A percentile compares a stretch with the other conserved stretches of the same genome.
phyloP scores from a whole-genome alignment of 2,329 filamentous ascomycete species.

The Emmonsiellopsis sp. region DNA sequence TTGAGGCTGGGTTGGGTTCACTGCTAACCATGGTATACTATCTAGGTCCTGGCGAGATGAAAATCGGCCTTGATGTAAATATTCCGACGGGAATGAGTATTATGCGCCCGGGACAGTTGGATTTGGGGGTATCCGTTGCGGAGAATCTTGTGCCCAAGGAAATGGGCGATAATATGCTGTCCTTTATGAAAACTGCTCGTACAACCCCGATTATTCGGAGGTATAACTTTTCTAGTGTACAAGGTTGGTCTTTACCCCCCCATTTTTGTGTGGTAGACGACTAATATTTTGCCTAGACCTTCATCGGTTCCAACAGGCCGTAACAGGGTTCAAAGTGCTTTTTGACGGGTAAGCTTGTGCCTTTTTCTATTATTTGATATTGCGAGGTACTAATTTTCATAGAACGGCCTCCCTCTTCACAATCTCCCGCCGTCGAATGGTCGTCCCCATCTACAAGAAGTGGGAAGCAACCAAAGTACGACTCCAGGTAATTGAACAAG shows the following conservation, averaged over 20 bases:
- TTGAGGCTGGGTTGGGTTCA: neutral
- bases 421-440: conserved; percentile 76
- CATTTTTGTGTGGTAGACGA: neutral
- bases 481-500: conserved; percentile 68
- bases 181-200: conserved; percentile 51
- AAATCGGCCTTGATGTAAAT: conserved; percentile 54
- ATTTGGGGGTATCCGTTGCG: conserved; percentile 66
- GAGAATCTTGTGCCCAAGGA: conserved; percentile 57
- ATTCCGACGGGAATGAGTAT: conserved; percentile 55
- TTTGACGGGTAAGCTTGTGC: conserved; percentile 49
- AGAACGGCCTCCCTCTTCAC: conserved; percentile 62
- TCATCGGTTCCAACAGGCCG: conserved; percentile 66
- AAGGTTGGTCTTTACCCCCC: conserved; percentile 18
- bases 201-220: conserved; percentile 59
- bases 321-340: conserved; percentile 70
- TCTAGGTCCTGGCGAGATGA: conserved; percentile 58
- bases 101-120: conserved; percentile 62
- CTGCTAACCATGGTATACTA: conserved; percentile 6
- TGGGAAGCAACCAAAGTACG: conserved; percentile 77
- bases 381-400: neutral
- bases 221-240: conserved; percentile 55
- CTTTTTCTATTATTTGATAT: neutral
- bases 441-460: conserved; percentile 88
- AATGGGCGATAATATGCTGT: conserved; percentile 51
- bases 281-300: conserved; percentile 44